These are phyloP conservation scores for Cenococcum geophilum DNA, from an alignment of 495 filamentous ascomycete species.

Conservation along the genomic window DNA sequence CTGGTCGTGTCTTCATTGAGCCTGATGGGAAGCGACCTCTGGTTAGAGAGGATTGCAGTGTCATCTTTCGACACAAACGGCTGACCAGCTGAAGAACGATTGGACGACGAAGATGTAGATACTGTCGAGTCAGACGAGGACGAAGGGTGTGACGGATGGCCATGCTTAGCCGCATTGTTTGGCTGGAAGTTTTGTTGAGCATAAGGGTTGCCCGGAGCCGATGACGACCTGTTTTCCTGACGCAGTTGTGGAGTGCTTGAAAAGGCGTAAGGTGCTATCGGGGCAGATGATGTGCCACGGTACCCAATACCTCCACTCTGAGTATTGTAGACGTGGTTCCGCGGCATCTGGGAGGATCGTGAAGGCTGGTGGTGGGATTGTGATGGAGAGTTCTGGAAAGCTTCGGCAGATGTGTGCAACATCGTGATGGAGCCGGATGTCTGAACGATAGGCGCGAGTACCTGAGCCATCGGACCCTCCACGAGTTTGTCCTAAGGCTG, in stretches of 20 bases:
- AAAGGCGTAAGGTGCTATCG: conserved; percentile 81
- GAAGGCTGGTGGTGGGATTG: conserved; percentile 32
- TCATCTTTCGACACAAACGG: conserved; percentile 35
- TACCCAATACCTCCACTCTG: conserved; percentile 43
- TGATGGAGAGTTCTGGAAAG: conserved; percentile 32
- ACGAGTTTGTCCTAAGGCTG: neutral
- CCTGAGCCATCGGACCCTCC: conserved; percentile 39
- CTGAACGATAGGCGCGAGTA: conserved; percentile 39
- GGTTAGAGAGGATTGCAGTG: conserved; percentile 18
- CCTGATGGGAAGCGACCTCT: neutral
- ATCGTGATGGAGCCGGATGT: conserved; percentile 36
- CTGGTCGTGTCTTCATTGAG: conserved; percentile 36
- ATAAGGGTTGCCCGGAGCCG: conserved; percentile 54
- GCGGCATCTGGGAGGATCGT: conserved; percentile 30
- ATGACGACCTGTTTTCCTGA: conserved; percentile 60
- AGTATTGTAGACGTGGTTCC: conserved; percentile 31
- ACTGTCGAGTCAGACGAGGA: conserved; percentile 37
- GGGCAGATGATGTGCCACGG: conserved; percentile 60
- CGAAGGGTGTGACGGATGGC: conserved; percentile 30
- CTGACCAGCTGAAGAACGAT: conserved; percentile 18
- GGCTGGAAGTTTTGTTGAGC: conserved; percentile 41
- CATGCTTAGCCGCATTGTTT: conserved; percentile 33
- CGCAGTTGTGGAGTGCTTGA: conserved; percentile 67
- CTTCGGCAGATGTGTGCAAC: conserved; percentile 39
- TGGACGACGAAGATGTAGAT: conserved; percentile 37